Evolutionary conservation across 139 green algal species (phyloP).

Genomic region (Micractinium sp.): DNA sequence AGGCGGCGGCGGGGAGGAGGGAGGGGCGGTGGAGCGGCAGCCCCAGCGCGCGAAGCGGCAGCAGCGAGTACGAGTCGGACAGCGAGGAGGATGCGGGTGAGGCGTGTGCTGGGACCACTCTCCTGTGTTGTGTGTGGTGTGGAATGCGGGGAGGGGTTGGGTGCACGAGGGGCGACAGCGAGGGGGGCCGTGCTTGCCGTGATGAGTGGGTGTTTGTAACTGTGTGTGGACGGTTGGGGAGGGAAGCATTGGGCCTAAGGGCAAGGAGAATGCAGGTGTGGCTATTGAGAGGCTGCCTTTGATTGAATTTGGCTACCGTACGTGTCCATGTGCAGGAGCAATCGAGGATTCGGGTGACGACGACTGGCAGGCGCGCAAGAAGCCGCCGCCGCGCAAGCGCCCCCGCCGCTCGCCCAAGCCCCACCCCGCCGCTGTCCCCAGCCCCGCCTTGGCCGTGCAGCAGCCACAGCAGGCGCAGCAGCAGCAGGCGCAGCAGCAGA

Average conservation of each 20-base stretch:
- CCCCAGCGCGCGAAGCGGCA: background rate
- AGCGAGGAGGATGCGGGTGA: conserved; percentile 20
- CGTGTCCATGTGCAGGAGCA: background rate
- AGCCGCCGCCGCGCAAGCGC: background rate
- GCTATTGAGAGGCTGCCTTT: background rate
- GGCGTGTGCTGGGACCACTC: background rate
- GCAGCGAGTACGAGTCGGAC: background rate
- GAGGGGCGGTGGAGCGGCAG: background rate
- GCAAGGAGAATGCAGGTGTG: too few relatives aligned
- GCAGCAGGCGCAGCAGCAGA: too few relatives aligned
- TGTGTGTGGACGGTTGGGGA: too few relatives aligned
- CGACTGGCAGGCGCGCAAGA: background rate
- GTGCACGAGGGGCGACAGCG: too few relatives aligned
- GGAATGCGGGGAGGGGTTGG: too few relatives aligned
- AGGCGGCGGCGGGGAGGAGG: too few relatives aligned
- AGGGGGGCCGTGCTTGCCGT: too few relatives aligned
- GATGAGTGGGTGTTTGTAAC: too few relatives aligned
- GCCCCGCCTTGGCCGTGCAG: too few relatives aligned
- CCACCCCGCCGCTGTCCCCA: too few relatives aligned
- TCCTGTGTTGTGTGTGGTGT: background rate
- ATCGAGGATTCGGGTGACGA: background rate
- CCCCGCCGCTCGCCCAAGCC: background rate
- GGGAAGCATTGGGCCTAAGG: too few relatives aligned
- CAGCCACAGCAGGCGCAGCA: too few relatives aligned
- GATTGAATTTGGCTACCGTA: background rate